These are phyloP conservation scores for Urochloa ruziziensis DNA, from an alignment of 176 grass and related monocot species.

Conservation along the genomic window DNA sequence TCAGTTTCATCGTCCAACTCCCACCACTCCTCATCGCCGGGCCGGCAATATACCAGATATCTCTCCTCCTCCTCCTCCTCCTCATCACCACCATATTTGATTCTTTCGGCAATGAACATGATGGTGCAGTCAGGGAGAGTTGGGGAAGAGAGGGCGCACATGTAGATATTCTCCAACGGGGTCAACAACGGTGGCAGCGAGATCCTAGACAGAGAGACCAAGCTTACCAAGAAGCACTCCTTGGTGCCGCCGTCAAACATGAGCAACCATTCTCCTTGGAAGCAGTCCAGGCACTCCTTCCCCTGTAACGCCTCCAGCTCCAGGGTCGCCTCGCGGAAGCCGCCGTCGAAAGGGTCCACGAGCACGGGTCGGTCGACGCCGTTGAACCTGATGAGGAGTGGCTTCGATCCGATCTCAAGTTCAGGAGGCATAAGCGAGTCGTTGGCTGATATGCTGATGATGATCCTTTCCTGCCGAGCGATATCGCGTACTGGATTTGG, in stretches of 20 bases:
- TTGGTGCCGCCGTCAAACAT: neutral
- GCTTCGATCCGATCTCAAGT: neutral
- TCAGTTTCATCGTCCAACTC: neutral
- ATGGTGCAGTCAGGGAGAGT: slow-evolving; percentile 6
- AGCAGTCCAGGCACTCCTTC: neutral
- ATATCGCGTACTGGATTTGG: too few species aligned
- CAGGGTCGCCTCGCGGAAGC: neutral
- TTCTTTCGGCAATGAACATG: neutral
- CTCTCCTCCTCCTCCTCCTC: too few species aligned
- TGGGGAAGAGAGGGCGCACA: neutral
- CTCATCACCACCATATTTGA: too few species aligned
- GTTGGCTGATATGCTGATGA: too few species aligned
- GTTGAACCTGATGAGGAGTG: neutral
- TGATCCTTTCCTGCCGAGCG: too few species aligned
- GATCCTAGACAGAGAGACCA: neutral
- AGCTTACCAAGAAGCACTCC: neutral
- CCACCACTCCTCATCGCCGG: neutral
- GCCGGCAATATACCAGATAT: neutral
- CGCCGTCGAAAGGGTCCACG: neutral
- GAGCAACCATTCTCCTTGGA: slow-evolving; percentile 22
- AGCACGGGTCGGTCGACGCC: neutral
- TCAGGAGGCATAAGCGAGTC: too few species aligned
- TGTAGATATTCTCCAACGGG: neutral
- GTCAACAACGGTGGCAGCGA: neutral
- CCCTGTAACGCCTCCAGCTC: neutral